These are phyloP conservation scores for Lathyrus oleraceus DNA, from an alignment of 306 rosid species.

Conservation along the genomic window DNA sequence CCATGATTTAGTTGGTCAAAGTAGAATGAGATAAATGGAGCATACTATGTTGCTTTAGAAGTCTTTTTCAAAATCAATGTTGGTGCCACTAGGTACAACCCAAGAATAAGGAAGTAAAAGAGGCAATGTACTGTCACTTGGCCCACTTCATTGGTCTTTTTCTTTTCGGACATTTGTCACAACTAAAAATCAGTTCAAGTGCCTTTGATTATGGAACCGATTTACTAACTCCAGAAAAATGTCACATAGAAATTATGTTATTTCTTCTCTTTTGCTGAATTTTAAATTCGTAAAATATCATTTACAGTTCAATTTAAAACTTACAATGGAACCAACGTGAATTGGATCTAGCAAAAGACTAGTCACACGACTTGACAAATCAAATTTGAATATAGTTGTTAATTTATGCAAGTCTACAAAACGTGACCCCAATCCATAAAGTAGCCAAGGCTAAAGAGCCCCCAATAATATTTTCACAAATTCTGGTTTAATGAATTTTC, in stretches of 20 bases:
- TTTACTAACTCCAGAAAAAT: neutral
- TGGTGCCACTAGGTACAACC: conserved; percentile 31
- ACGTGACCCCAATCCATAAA: too few relatives aligned
- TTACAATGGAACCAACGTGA: too few relatives aligned
- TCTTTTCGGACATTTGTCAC: conserved; percentile 21
- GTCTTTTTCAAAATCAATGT: conserved; percentile 13
- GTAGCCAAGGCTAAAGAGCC: too few relatives aligned
- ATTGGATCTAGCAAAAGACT: neutral
- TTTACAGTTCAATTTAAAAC: neutral
- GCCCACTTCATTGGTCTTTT: conserved; percentile 32
- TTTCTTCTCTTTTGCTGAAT: neutral
- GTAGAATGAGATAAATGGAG: conserved; percentile 3
- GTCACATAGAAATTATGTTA: neutral
- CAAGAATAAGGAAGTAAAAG: conserved; percentile 35
- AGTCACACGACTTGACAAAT: neutral
- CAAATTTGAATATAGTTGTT: neutral
- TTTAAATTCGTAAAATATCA: neutral
- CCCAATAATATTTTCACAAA: too few relatives aligned
- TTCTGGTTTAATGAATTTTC: too few relatives aligned
- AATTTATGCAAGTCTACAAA: too few relatives aligned
- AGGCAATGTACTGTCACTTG: neutral
- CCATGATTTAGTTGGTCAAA: conserved; percentile 22
- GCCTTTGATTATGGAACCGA: conserved; percentile 6
- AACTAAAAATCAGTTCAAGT: neutral
- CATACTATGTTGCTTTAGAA: conserved; percentile 24